phyloP scores from a whole-genome alignment of 2,329 filamentous ascomycete genomes.

The Hirsutella minnesotensis region DNA sequence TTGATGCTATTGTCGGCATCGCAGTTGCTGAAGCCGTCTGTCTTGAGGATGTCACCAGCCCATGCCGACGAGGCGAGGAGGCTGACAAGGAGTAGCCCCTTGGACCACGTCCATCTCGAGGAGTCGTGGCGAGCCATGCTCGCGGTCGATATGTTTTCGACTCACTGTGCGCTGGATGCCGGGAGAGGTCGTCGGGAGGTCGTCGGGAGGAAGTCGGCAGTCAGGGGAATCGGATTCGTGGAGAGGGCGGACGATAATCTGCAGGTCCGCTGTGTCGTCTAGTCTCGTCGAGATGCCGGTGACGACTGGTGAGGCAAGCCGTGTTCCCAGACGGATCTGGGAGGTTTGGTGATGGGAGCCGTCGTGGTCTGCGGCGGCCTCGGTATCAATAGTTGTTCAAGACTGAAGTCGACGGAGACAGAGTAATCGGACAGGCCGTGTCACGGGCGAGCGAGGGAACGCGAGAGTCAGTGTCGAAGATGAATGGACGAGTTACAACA shows the following conservation, averaged over 20 bases:
- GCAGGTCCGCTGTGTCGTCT: not conserved
- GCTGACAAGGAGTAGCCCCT: constrained; percentile 20
- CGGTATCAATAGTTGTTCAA: too few species aligned
- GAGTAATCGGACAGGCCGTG: not conserved
- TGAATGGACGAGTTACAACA: constrained; percentile 3
- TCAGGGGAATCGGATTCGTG: not conserved
- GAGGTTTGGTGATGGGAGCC: too few species aligned
- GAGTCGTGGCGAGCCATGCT: constrained; percentile 20
- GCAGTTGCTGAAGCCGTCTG: constrained; percentile 70
- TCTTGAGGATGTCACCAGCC: constrained; percentile 63
- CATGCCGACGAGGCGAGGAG: constrained; percentile 36
- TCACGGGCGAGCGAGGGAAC: not conserved
- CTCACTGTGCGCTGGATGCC: too few species aligned
- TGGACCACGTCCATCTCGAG: constrained; percentile 18
- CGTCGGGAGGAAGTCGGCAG: not conserved
- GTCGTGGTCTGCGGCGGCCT: too few species aligned
- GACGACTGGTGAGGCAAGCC: too few species aligned
- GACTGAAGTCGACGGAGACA: too few species aligned
- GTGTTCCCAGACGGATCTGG: too few species aligned
- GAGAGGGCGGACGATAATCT: not conserved
- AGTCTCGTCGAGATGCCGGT: too few species aligned
- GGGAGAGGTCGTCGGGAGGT: not conserved
- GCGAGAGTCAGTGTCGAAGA: not conserved
- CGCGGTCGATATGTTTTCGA: not conserved
- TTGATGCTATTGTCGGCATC: constrained; percentile 39